These are phyloP conservation scores for Wallemia ichthyophaga DNA, from an alignment of 1,284 basidiomycete genomes.

Conservation along the genomic window DNA sequence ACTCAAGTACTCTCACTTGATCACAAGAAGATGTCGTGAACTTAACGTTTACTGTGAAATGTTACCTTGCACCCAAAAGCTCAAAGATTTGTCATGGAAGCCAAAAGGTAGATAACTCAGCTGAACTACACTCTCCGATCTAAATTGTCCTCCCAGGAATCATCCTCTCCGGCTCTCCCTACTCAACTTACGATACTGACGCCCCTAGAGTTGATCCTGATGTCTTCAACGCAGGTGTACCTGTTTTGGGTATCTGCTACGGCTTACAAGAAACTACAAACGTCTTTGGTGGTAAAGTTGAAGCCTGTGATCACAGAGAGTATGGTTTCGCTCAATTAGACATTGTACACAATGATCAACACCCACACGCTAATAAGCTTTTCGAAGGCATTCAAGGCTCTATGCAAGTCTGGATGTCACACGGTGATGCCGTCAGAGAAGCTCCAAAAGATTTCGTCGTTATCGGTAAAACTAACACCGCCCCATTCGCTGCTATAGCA, in stretches of 20 bases:
- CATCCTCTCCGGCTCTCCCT: conserved; percentile 91
- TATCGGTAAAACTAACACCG: conserved; percentile 59
- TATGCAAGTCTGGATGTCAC: conserved; percentile 94
- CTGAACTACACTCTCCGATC: too few species aligned
- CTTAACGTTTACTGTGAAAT: conserved; percentile 94
- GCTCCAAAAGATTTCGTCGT: conserved; percentile 60
- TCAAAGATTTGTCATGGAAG: conserved; percentile 67
- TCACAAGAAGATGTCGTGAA: conserved; percentile 91
- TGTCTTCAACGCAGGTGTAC: conserved; percentile 73
- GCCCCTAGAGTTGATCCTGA: conserved; percentile 81
- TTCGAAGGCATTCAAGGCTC: conserved; percentile 48
- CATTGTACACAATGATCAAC: conserved; percentile 32
- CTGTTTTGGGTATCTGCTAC: conserved; percentile 91
- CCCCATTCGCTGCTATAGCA: conserved; percentile 77
- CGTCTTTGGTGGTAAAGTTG: conserved; percentile 60
- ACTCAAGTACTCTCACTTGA: conserved; percentile 75
- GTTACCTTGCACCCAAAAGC: conserved; percentile 81
- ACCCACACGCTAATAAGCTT: conserved; percentile 34
- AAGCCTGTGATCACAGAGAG: conserved; percentile 68
- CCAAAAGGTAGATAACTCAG: conserved; percentile 42
- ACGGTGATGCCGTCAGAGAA: conserved; percentile 72
- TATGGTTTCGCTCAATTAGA: conserved; percentile 72
- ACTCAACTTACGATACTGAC: conserved; percentile 81
- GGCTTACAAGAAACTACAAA: conserved; percentile 91
- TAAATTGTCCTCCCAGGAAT: conserved; percentile 31